A percentile compares a stretch with the other conserved stretches of the same genome.
These are phyloP conservation scores for Lycium ferocissimum DNA, from an alignment of 257 asterid genomes.

Conservation along the genomic window DNA sequence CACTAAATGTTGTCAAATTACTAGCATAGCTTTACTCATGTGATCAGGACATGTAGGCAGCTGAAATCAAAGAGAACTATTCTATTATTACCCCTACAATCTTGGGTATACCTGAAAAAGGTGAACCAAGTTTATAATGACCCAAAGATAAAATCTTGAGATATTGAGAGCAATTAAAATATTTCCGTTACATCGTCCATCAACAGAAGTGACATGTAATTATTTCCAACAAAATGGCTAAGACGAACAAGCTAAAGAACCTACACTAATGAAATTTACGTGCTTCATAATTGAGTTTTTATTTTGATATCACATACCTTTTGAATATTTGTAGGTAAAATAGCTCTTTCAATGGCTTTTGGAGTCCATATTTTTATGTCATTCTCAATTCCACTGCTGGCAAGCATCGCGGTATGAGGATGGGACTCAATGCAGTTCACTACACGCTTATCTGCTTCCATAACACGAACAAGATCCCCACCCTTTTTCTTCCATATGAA, in stretches of 20 bases:
- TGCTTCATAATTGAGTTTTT: slow-evolving; percentile 15
- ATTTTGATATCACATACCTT: slow-evolving; percentile 52
- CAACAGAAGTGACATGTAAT: neutral
- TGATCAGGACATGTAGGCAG: neutral
- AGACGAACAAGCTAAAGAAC: slow-evolving; percentile 9
- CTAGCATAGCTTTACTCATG: slow-evolving; percentile 12
- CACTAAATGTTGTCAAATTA: neutral
- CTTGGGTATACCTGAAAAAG: neutral
- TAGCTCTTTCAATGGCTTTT: slow-evolving; percentile 69
- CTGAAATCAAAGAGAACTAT: neutral
- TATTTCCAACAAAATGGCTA: slow-evolving; percentile 4
- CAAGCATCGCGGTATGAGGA: slow-evolving; percentile 77
- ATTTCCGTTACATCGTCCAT: neutral
- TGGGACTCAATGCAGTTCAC: slow-evolving; percentile 91
- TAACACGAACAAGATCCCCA: slow-evolving; percentile 81
- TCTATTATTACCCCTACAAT: neutral
- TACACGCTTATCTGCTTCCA: slow-evolving; percentile 77
- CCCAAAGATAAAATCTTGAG: slow-evolving; percentile 21
- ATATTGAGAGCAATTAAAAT: slow-evolving; percentile 17
- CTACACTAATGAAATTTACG: neutral
- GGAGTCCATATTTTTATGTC: slow-evolving; percentile 89
- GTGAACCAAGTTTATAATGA: neutral
- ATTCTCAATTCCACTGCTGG: slow-evolving; percentile 87
- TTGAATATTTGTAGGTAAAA: slow-evolving; percentile 63
- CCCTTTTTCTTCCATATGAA: slow-evolving; percentile 89